phyloP scores from a whole-genome alignment of 345 rosid genomes.

The Passiflora organensis region DNA sequence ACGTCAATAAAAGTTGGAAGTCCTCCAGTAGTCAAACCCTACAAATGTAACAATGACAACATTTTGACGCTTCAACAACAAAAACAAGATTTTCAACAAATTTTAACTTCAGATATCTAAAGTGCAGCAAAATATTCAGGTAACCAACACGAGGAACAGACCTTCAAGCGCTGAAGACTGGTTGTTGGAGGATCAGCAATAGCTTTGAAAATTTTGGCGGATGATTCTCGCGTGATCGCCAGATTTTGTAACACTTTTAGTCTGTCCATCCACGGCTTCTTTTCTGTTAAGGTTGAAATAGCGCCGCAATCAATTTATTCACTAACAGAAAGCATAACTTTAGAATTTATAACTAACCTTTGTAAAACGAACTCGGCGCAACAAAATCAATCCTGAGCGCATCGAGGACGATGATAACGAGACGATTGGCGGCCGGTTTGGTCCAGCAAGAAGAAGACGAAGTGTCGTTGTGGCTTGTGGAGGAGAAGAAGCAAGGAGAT shows the following conservation, averaged over 20 bases:
- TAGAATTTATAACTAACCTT: slow-evolving; percentile 30
- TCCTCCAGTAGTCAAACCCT: slow-evolving; percentile 96
- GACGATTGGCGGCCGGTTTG: slow-evolving; percentile 58
- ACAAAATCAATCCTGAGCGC: slow-evolving; percentile 90
- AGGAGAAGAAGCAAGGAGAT: slow-evolving; percentile 49
- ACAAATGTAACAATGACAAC: slow-evolving; percentile 5
- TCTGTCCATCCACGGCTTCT: slow-evolving; percentile 92
- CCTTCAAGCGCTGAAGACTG: slow-evolving; percentile 89
- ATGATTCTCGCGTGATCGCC: slow-evolving; percentile 48
- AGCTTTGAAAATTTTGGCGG: slow-evolving; percentile 83
- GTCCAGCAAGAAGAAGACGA: slow-evolving; percentile 48
- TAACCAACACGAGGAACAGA: slow-evolving; percentile 1
- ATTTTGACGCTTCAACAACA: too few species aligned
- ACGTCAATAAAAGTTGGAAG: slow-evolving; percentile 91
- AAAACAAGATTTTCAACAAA: too few species aligned
- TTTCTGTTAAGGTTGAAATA: slow-evolving; percentile 20
- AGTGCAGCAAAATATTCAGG: neutral
- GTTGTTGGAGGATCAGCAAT: slow-evolving; percentile 99
- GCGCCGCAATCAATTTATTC: neutral
- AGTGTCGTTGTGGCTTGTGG: neutral
- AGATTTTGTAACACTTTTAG: slow-evolving; percentile 57
- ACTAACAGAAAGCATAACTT: neutral
- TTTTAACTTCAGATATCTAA: too few species aligned
- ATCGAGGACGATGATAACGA: slow-evolving; percentile 70
- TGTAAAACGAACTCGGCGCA: slow-evolving; percentile 65